These are phyloP conservation scores for Sporisorium exsertum DNA, from an alignment of 1,284 basidiomycete species.

Conservation along the genomic window DNA sequence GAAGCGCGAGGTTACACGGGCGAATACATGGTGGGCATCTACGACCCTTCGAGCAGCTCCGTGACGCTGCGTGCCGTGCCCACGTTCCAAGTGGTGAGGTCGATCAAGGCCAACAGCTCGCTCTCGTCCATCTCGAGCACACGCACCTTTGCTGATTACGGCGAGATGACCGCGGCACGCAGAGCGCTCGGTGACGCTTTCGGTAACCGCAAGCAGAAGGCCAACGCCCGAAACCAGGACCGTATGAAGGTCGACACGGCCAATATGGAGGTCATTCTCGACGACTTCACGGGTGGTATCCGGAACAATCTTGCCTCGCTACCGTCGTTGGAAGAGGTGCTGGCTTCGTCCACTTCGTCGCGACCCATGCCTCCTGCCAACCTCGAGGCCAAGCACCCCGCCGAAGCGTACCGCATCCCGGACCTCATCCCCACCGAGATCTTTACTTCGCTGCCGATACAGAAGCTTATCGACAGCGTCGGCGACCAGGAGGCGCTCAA, in stretches of 20 bases:
- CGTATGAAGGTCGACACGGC: slow-evolving; percentile 68
- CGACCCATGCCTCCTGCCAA: slow-evolving; percentile 63
- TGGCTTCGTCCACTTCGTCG: slow-evolving; percentile 48
- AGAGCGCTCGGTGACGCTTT: slow-evolving; percentile 66
- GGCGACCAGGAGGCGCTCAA: slow-evolving; percentile 32
- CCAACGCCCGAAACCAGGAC: slow-evolving; percentile 62
- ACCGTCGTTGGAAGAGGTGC: slow-evolving; percentile 53
- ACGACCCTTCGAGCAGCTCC: slow-evolving; percentile 57
- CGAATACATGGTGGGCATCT: slow-evolving; percentile 66
- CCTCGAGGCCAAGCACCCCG: slow-evolving; percentile 58
- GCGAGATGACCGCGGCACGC: slow-evolving; percentile 53
- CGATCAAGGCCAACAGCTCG: slow-evolving; percentile 58
- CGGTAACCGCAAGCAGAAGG: slow-evolving; percentile 67
- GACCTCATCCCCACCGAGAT: slow-evolving; percentile 56
- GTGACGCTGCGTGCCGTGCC: slow-evolving; percentile 64
- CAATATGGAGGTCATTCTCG: slow-evolving; percentile 63
- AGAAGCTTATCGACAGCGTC: slow-evolving; percentile 45
- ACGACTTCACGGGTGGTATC: slow-evolving; percentile 61
- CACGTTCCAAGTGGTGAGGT: slow-evolving; percentile 59
- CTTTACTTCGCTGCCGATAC: slow-evolving; percentile 48
- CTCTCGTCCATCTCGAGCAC: slow-evolving; percentile 54
- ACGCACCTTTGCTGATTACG: slow-evolving; percentile 46
- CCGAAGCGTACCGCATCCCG: slow-evolving; percentile 60
- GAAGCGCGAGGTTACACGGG: slow-evolving; percentile 62
- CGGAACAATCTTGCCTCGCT: slow-evolving; percentile 49